Evolutionary conservation across 768 basidiomycete genomes (phyloP).

Genomic region (Lactarius vividus): DNA sequence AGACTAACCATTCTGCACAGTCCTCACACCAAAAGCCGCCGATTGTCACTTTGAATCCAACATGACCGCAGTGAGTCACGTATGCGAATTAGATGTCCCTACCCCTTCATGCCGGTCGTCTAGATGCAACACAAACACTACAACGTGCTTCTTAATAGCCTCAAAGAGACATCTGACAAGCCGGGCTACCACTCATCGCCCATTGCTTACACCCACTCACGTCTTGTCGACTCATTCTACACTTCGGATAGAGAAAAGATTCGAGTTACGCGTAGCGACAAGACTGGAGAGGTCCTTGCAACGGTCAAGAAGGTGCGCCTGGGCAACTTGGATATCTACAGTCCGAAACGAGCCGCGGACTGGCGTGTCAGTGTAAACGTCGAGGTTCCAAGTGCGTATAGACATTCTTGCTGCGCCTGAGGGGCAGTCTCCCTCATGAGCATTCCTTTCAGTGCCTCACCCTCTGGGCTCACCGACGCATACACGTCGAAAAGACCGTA

Average conservation of each 20-base stretch:
- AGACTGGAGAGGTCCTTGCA: slow-evolving; percentile 61
- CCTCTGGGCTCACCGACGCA: slow-evolving; percentile 61
- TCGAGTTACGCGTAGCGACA: slow-evolving; percentile 82
- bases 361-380: slow-evolving; percentile 91
- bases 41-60: slow-evolving; percentile 86
- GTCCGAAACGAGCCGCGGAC: slow-evolving; percentile 79
- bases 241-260: slow-evolving; percentile 53
- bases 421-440: background rate
- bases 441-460: slow-evolving; percentile 49
- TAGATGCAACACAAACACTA: slow-evolving; percentile 86
- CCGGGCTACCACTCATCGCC: slow-evolving; percentile 54
- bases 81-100: slow-evolving; percentile 6
- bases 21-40: slow-evolving; percentile 57
- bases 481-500: slow-evolving; percentile 79
- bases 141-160: slow-evolving; percentile 82
- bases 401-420: background rate
- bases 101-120: slow-evolving; percentile 6
- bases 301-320: slow-evolving; percentile 78
- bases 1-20: slow-evolving; percentile 41
- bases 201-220: slow-evolving; percentile 72
- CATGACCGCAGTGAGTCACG: slow-evolving; percentile 74
- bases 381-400: slow-evolving; percentile 77
- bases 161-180: slow-evolving; percentile 55
- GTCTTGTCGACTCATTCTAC: slow-evolving; percentile 81
- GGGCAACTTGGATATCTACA: slow-evolving; percentile 83